phyloP scores from a whole-genome alignment of 1,284 basidiomycete genomes.

The Ustilago vetiveriae region DNA sequence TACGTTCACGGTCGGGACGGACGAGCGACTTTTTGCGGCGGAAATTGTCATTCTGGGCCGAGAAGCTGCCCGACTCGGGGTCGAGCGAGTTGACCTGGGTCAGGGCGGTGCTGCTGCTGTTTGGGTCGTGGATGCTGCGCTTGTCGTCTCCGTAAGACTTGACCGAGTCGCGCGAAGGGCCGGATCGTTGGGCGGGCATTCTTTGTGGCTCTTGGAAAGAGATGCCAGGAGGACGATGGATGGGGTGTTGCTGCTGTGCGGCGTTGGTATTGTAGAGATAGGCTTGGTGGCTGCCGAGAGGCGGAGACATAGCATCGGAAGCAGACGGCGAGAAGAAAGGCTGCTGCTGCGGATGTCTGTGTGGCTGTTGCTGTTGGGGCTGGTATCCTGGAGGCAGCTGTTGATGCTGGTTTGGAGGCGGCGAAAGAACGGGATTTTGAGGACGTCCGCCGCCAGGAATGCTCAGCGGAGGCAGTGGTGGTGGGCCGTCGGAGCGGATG shows the following conservation, averaged over 20 bases:
- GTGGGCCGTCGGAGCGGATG: conserved; percentile 22
- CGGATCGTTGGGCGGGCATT: conserved; percentile 33
- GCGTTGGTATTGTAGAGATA: conserved; percentile 28
- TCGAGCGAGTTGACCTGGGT: conserved; percentile 52
- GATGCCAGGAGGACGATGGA: conserved; percentile 33
- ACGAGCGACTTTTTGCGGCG: conserved; percentile 91
- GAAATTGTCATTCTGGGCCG: conserved; percentile 65
- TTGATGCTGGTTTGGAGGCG: conserved; percentile 29
- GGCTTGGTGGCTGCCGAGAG: conserved; percentile 13
- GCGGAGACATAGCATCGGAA: conserved; percentile 10
- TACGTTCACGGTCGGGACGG: conserved; percentile 92
- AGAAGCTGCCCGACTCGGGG: conserved; percentile 57
- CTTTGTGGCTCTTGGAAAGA: conserved; percentile 59
- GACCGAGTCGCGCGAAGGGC: conserved; percentile 52
- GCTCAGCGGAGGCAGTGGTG: conserved; percentile 40
- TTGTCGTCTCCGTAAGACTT: conserved; percentile 50
- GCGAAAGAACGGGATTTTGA: conserved; percentile 13
- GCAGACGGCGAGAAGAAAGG: conserved; percentile 29
- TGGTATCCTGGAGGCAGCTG: conserved; percentile 38
- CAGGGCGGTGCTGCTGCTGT: conserved; percentile 40
- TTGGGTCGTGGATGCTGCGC: conserved; percentile 41
- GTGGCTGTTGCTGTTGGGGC: conserved; percentile 30
- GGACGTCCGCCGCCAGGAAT: conserved; percentile 29
- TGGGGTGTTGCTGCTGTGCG: conserved; percentile 12
- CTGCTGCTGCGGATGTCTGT: conserved; percentile 10